A percentile compares a stretch with the other conserved stretches of the same genome.
Conservation (phyloP, 73 alveolate species). For the Blepharisma stoltei region DNA sequence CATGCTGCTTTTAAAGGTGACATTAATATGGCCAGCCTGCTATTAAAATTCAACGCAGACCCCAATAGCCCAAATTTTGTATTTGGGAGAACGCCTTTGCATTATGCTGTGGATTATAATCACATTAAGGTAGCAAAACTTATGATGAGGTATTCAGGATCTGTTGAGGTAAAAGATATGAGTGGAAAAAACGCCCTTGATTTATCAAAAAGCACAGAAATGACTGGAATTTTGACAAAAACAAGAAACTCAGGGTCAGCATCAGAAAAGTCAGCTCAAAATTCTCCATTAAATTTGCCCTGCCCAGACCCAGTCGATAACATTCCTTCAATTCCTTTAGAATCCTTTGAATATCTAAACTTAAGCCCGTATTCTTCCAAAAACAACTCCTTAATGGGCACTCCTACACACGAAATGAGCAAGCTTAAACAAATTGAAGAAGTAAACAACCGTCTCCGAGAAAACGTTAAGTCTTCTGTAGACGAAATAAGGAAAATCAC, state of each 20-base stretch:
- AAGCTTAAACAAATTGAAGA: conserved; percentile 1
- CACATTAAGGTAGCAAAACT: neutral
- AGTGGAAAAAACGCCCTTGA: conserved; percentile 19
- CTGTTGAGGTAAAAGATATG: neutral
- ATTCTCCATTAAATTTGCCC: conserved; percentile 13
- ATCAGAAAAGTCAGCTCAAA: neutral
- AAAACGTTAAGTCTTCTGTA: neutral
- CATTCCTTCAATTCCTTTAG: conserved; percentile 1
- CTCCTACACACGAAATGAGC: too few species aligned
- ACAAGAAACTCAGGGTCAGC: neutral
- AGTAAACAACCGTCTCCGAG: neutral
- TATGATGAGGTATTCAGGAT: neutral
- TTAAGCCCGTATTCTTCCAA: neutral
- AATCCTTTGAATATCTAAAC: neutral
- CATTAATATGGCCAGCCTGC: conserved; percentile 43
- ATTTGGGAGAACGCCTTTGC: conserved; percentile 27
- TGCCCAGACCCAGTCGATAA: conserved; percentile 24
- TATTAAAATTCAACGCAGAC: conserved; percentile 59
- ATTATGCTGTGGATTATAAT: conserved; percentile 29
- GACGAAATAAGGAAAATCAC: neutral
- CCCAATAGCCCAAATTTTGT: conserved; percentile 53
- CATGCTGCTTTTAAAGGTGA: conserved; percentile 46
- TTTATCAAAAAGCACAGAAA: neutral
- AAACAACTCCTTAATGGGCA: neutral
- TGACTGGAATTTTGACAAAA: neutral